Conservation (phyloP, 2,329 filamentous ascomycete genomes). For the Aurifilum marmelostoma region DNA sequence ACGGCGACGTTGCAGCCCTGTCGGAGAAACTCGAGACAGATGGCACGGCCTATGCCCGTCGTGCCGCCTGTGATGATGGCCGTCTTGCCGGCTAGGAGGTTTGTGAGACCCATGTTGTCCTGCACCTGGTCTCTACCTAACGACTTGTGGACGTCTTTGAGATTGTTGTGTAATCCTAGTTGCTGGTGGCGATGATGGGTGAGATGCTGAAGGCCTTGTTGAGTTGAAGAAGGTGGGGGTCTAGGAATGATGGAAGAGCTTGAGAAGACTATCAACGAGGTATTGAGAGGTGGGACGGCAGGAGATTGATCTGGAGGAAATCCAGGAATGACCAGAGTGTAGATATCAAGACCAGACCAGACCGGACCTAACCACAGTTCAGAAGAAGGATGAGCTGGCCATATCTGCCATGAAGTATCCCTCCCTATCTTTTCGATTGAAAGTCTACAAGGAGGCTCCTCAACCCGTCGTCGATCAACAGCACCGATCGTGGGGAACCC, state of each 20-base stretch:
- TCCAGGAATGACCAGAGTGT: not conserved
- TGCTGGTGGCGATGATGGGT: not conserved
- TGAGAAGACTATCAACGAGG: not conserved
- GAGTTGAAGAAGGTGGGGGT: not conserved
- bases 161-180: not conserved
- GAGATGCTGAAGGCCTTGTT: not conserved
- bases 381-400: not conserved
- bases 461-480: constrained; percentile 2
- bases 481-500: constrained; percentile 9
- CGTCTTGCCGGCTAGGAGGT: constrained; percentile 72
- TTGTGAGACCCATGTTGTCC: constrained; percentile 46
- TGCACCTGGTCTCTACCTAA: not conserved
- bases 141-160: not conserved
- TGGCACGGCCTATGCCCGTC: constrained; percentile 85
- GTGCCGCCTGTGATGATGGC: constrained; percentile 86
- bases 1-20: constrained; percentile 80
- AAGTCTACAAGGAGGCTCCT: not conserved
- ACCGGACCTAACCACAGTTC: not conserved
- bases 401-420: not conserved
- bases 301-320: too few relatives aligned
- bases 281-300: too few relatives aligned
- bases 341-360: not conserved
- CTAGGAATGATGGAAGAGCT: not conserved
- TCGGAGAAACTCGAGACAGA: constrained; percentile 75
- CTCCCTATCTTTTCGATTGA: not conserved